Base-by-base conservation (phyloP, 495 filamentous ascomycete genomes). In the Cladorrhinum samala region DNA sequence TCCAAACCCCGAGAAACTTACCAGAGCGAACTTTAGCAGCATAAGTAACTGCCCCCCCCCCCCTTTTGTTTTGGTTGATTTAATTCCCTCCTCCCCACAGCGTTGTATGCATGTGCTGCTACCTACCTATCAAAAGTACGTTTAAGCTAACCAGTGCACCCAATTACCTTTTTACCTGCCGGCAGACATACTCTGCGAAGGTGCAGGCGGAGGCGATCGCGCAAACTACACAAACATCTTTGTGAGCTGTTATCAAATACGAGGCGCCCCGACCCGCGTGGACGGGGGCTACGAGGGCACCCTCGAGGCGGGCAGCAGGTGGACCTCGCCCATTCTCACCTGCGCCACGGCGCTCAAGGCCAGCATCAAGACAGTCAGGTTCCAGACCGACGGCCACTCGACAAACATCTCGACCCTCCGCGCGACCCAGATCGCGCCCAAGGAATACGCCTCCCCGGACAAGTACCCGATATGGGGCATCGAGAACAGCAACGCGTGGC, bases 221-320 rank as follows among this genome's bases (percentile, higher is more conserved):
- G 72, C 69, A 8, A 77, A 76, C 49, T 67, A 72, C 42, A 68
- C 59, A 30, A 77, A 68, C 55, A 66, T 72, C 21, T 58, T 52
- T 9, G 59, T 68, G 7, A 40, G 51, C 3, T 78, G 75, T 51
- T 68, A 69, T 8, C 43, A 68, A n/a, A 58, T 78, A 33, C 57
- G 57, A 18, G 71, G 72, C 5, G 68, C 64, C 7, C 58, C 75
- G 0, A 39, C 52, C 30, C 61, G 69, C 1, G 39, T 53, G 9
- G 66, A 71, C 44, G 62, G 54, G 3, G 62, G 60, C 9, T 49
- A 51, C 7, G 45, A 59, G 4, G 30, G 64, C 2, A 45, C 68
- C 3, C 66, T 66, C 17, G 69, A 76, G 8, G 48, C 21, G 17
- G 67, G 64, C 2, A 67, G 62, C 38, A 21, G 47, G 2, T 77